Base-by-base conservation (phyloP, 2,329 filamentous ascomycete species). In the Atkinsonella texensis region DNA sequence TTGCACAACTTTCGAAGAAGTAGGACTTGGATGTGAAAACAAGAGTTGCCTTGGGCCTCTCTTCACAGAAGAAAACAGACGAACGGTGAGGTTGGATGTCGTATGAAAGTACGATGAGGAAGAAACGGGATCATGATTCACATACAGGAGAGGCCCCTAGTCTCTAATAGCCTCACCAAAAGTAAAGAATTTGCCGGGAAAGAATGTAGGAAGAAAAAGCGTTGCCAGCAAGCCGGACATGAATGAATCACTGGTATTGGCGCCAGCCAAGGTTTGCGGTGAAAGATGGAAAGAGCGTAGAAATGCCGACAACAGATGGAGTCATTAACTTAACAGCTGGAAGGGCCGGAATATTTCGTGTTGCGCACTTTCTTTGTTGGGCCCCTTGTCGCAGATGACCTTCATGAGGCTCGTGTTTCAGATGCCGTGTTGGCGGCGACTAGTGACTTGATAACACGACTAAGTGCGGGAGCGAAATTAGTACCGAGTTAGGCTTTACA, bases 321-420 rank as follows among this genome's bases (percentile, higher is more conserved):
- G 35, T 50, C 42, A 45, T 46, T 28, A n/a, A 47, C n/a, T 40
- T 4, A 8, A 23, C 15, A 32, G 40, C 46, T 32, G 23, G 42
- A 40, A 46, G 4, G 18, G 33, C 35, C 23, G 28, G 42, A 31
- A 28, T 23, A 46, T 39, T 46, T 33, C 18, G 18, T 41, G 45
- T 50, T 32, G 47, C 42, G 31, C 42, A 43, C 12, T 12, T 40
- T 31, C 15, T 40, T 8, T n/a, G 23, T 32, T 17, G 33, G 18
- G 18, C 49, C 47, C 43, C 49, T 48, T 45, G 47, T 49, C 50
- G 33, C 40, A 46, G 42, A 49, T 31, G 31, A 48, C 11, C 17
- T 32, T 44, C 17, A 31, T 44, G 46, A 39, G 31, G 33, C 13
- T 18, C 46, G 42, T 45, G 50, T 54, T 52, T 54, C 50, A 52